Evolutionary conservation across 1,284 basidiomycete species (phyloP), one percentile per base, ranked within the genome.

Genomic region (Marasmius fiardii): DNA sequence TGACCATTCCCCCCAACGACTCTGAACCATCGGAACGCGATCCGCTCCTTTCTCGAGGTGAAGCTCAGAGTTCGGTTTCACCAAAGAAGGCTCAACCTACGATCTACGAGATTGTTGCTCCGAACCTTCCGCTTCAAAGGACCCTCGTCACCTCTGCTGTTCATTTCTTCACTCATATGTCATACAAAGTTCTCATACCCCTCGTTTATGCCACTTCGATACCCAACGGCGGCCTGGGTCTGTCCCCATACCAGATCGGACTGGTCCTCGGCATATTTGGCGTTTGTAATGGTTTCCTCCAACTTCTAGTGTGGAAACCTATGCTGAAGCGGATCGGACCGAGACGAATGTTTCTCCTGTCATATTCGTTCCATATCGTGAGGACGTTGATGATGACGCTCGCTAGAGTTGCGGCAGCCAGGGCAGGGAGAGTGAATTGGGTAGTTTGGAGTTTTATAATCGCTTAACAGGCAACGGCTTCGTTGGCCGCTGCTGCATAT

Each of bases 111-210:
- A 60, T 76, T 3, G 60, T 76, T 21, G 63, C 65, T n/a, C 65
- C 61, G 2, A 67, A 61, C 18, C 64, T 75, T n/a, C 49, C 67
- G 1, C 63, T 69, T 18, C 47, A 33, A 16, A 24, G 47, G n/a
- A 61, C 73, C 5, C 61, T 74, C 16, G 5, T 62, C 11, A 70
- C 67, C 58, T 71, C 72, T 56, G 62, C 61, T 6, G 62, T 71
- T 37, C 59, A 74, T 2, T 62, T 67, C 8, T 72, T 77, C 43
- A 56, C 69, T n/a, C 71, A 74, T 43, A 75, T 74, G 43, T 53
- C 58, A 12, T 61, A 62, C 45, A 44, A 44, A 11, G 64, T 64
- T 8, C 58, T 68, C 44, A 58, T 60, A 11, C 64, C 66, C 11
- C 58, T 68, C 21, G 59, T 58, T 51, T 58, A 63, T 37, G 58